Evolutionary conservation across 2,329 filamentous ascomycete genomes (phyloP).

Genomic region (Hypoxylon sp.): DNA sequence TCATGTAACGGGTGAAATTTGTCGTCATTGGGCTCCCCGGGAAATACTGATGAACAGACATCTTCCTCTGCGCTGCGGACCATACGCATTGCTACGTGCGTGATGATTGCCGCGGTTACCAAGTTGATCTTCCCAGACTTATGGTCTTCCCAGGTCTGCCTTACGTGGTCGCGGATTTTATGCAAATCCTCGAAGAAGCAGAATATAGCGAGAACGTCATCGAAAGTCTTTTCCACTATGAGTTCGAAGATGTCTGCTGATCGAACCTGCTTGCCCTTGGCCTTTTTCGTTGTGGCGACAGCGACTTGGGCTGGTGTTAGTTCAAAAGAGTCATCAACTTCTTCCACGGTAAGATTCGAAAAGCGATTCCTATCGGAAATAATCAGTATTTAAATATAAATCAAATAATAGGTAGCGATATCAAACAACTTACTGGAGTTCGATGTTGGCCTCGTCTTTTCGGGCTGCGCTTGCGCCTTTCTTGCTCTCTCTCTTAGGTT

Average conservation of each 20-base stretch:
- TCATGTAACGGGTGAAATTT: neutral
- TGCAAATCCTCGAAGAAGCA: neutral
- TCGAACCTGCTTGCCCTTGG: neutral
- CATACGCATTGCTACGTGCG: neutral
- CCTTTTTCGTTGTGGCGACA: neutral
- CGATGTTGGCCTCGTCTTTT: neutral
- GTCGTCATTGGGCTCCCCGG: neutral
- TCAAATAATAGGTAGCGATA: neutral
- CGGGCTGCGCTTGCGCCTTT: neutral
- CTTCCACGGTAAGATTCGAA: neutral
- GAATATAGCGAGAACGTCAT: neutral
- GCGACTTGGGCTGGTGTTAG: neutral
- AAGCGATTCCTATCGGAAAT: neutral
- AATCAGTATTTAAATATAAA: neutral
- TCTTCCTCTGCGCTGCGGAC: neutral
- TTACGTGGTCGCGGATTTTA: neutral
- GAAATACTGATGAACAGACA: neutral
- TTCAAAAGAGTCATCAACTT: neutral
- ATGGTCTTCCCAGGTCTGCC: neutral
- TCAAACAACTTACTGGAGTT: neutral
- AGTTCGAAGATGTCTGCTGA: neutral
- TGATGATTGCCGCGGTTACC: neutral
- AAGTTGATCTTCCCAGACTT: neutral
- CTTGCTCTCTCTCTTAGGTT: neutral
- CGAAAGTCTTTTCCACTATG: neutral